A percentile compares a stretch with the other conserved stretches of the same genome.
phyloP scores from a whole-genome alignment of 2,329 filamentous ascomycete species.

The Paecilomyces fulvus region DNA sequence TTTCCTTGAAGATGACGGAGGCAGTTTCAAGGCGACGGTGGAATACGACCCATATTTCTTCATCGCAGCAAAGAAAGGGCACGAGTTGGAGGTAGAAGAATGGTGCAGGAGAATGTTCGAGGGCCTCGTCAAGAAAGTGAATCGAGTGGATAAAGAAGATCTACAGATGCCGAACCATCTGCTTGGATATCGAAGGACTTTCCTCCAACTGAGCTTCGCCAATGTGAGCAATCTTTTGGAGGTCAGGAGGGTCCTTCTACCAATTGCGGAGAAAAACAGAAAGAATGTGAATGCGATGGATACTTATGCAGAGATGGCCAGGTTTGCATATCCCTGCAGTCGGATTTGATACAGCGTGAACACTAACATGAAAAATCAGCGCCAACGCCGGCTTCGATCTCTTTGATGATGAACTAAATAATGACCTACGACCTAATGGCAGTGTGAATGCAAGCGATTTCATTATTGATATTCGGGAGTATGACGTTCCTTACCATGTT shows the following conservation, averaged over 20 bases:
- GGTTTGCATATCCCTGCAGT: conserved; percentile 40
- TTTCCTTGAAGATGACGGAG: conserved; percentile 83
- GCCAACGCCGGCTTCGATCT: conserved; percentile 81
- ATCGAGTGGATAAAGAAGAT: conserved; percentile 82
- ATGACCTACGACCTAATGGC: conserved; percentile 69
- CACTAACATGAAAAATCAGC: conserved; percentile 37
- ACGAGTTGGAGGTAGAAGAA: conserved; percentile 90
- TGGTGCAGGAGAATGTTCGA: conserved; percentile 76
- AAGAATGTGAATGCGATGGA: conserved; percentile 96
- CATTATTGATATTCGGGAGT: conserved; percentile 97
- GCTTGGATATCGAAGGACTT: conserved; percentile 79
- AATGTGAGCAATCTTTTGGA: conserved; percentile 81
- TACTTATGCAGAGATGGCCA: conserved; percentile 92
- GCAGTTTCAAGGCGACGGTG: conserved; percentile 90
- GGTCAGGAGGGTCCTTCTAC: conserved; percentile 76
- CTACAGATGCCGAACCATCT: conserved; percentile 92
- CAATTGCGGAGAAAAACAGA: conserved; percentile 91
- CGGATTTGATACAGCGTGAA: neutral
- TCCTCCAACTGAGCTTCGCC: conserved; percentile 75
- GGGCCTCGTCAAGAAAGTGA: conserved; percentile 70
- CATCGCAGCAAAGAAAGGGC: conserved; percentile 77
- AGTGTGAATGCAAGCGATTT: conserved; percentile 90
- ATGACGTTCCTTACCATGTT: conserved; percentile 98
- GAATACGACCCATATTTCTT: conserved; percentile 97
- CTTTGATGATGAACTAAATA: conserved; percentile 82